Evolutionary conservation across 2,329 filamentous ascomycete genomes (phyloP).

Genomic region (Pyrenochaeta sp.): DNA sequence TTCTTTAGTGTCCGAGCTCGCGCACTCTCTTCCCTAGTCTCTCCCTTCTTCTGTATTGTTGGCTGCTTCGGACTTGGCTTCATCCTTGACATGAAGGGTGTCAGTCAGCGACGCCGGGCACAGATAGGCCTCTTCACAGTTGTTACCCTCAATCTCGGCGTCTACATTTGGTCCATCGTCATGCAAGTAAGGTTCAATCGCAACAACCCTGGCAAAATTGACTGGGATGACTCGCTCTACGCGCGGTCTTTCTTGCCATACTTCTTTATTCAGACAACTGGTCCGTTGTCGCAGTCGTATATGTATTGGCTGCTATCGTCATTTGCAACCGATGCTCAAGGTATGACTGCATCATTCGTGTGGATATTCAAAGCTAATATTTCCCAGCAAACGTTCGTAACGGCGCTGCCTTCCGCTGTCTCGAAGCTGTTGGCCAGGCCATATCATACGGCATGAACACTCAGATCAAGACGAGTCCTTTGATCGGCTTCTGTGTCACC

Average conservation of each 20-base stretch:
- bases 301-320: slow-evolving; percentile 45
- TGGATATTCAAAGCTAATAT: slow-evolving; percentile 6
- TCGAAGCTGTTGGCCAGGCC: slow-evolving; percentile 38
- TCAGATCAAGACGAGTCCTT: slow-evolving; percentile 35
- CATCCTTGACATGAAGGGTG: slow-evolving; percentile 72
- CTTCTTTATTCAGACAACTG: slow-evolving; percentile 59
- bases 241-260: slow-evolving; percentile 57
- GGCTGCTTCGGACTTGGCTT: slow-evolving; percentile 61
- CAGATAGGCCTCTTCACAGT: slow-evolving; percentile 57
- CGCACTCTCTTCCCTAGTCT: slow-evolving; percentile 57
- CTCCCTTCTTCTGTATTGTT: slow-evolving; percentile 61
- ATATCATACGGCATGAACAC: slow-evolving; percentile 43
- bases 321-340: slow-evolving; percentile 39
- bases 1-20: slow-evolving; percentile 57
- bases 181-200: slow-evolving; percentile 56
- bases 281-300: slow-evolving; percentile 40
- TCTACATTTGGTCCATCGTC: slow-evolving; percentile 61
- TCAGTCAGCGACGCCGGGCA: slow-evolving; percentile 62
- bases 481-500: slow-evolving; percentile 43
- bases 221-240: slow-evolving; percentile 57
- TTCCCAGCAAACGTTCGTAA: slow-evolving; percentile 32
- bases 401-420: slow-evolving; percentile 36
- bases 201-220: slow-evolving; percentile 54
- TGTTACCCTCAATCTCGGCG: slow-evolving; percentile 57
- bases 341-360: slow-evolving; percentile 1